These are phyloP conservation scores for Kandelia obovata DNA, from an alignment of 345 rosid species.

Conservation along the genomic window DNA sequence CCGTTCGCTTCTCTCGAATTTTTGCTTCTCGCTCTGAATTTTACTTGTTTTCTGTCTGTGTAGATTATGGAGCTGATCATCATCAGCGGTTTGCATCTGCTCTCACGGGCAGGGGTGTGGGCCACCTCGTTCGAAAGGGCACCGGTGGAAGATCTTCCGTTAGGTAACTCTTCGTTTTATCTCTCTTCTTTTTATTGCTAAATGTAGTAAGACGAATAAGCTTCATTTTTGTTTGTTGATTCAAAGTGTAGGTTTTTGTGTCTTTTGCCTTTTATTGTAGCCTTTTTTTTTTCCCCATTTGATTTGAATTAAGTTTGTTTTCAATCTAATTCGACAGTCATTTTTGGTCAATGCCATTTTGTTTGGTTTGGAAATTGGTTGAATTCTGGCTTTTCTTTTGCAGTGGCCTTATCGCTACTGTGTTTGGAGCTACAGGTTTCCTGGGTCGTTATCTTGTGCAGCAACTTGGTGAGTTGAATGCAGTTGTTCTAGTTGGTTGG, in stretches of 20 bases:
- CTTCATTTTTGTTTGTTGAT: background rate
- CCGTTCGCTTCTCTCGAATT: background rate
- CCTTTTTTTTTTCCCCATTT: too few species aligned
- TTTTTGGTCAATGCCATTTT: too few species aligned
- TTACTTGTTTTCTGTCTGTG: constrained; percentile 2
- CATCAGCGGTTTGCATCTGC: constrained; percentile 61
- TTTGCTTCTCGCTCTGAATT: background rate
- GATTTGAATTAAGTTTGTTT: too few species aligned
- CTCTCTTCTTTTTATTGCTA: background rate
- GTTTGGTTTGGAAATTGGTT: too few species aligned
- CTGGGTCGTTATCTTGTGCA: constrained; percentile 98
- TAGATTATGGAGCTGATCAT: constrained; percentile 60
- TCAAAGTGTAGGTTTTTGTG: background rate
- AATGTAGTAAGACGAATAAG: background rate
- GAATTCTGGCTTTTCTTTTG: background rate
- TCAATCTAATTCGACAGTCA: too few species aligned
- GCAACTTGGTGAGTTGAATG: constrained; percentile 73
- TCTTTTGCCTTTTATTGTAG: background rate
- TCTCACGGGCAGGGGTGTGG: constrained; percentile 57
- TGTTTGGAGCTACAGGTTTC: constrained; percentile 97
- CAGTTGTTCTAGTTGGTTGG: background rate
- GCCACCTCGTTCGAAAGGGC: constrained; percentile 91
- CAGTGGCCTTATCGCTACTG: constrained; percentile 95
- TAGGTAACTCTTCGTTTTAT: constrained; percentile 42
- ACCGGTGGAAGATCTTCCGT: constrained; percentile 99